A percentile compares a stretch with the other conserved stretches of the same genome.
These are phyloP conservation scores for Dichotomopilus funicola DNA, from an alignment of 2,329 filamentous ascomycete genomes.

Conservation along the genomic window DNA sequence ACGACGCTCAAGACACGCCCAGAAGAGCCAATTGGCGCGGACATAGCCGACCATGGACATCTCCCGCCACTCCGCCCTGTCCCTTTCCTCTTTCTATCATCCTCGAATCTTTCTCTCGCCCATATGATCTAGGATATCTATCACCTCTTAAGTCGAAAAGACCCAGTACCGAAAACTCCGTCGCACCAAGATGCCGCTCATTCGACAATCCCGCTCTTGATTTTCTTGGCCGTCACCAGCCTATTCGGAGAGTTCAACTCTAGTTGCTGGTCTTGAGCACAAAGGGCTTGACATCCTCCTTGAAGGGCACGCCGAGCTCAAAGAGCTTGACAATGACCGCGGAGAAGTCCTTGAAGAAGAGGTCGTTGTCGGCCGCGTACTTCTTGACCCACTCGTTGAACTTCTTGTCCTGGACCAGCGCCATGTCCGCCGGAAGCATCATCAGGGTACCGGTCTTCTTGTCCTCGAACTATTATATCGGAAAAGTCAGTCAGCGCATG, in stretches of 20 bases:
- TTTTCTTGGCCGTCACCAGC: too few species aligned
- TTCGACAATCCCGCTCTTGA: too few species aligned
- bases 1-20: too few species aligned
- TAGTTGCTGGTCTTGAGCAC: conserved; percentile 53
- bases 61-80: too few species aligned
- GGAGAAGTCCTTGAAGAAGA: conserved; percentile 91
- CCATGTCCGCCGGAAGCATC: conserved; percentile 95
- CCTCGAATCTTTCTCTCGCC: too few species aligned
- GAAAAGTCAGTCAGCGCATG: neutral
- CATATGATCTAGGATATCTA: too few species aligned
- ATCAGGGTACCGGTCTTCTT: conserved; percentile 80
- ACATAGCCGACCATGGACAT: too few species aligned
- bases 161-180: neutral
- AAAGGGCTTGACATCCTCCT: conserved; percentile 54
- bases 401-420: conserved; percentile 77
- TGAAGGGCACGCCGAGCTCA: conserved; percentile 89
- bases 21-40: too few species aligned
- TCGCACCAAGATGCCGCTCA: neutral
- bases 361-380: conserved; percentile 85
- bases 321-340: conserved; percentile 75
- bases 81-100: too few species aligned
- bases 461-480: conserved; percentile 69
- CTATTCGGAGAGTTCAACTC: too few species aligned
- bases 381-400: conserved; percentile 75
- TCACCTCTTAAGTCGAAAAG: too few species aligned